phyloP scores from a whole-genome alignment of 805 yeast species.

The Metschnikowia rubicola region DNA sequence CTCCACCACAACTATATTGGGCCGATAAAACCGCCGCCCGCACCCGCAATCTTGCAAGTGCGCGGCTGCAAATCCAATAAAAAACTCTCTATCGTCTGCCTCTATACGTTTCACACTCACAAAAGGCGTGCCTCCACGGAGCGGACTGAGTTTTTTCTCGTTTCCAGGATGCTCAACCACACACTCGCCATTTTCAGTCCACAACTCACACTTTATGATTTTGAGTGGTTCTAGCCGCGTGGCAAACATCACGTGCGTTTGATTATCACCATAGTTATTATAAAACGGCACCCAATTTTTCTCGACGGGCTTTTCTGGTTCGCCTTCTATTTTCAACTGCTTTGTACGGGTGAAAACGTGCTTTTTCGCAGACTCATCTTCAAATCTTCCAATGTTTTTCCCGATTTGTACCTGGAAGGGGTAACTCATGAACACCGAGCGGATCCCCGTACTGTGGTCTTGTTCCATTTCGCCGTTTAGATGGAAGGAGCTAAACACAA shows the following conservation, averaged over 20 bases:
- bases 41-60: constrained; percentile 43
- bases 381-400: neutral
- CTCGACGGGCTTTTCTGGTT: constrained; percentile 15
- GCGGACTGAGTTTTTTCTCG: constrained; percentile 14
- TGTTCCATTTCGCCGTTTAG: neutral
- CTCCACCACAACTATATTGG: constrained; percentile 37
- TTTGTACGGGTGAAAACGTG: constrained; percentile 5
- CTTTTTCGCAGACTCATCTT: neutral
- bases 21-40: constrained; percentile 43
- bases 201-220: constrained; percentile 26
- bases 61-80: constrained; percentile 46
- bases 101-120: constrained; percentile 7
- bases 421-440: constrained; percentile 12
- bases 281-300: constrained; percentile 41
- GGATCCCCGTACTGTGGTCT: neutral
- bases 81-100: constrained; percentile 31
- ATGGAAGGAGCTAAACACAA: constrained; percentile 38
- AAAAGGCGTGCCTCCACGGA: constrained; percentile 23
- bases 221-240: constrained; percentile 32
- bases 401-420: constrained; percentile 19
- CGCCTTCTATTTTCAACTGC: constrained; percentile 6
- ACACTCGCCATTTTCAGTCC: constrained; percentile 22
- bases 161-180: constrained; percentile 4
- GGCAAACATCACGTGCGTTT: constrained; percentile 27
- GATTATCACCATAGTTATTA: constrained; percentile 24